These are phyloP conservation scores for Epichloe coenophiala DNA, from an alignment of 2,329 filamentous ascomycete genomes.

Conservation along the genomic window DNA sequence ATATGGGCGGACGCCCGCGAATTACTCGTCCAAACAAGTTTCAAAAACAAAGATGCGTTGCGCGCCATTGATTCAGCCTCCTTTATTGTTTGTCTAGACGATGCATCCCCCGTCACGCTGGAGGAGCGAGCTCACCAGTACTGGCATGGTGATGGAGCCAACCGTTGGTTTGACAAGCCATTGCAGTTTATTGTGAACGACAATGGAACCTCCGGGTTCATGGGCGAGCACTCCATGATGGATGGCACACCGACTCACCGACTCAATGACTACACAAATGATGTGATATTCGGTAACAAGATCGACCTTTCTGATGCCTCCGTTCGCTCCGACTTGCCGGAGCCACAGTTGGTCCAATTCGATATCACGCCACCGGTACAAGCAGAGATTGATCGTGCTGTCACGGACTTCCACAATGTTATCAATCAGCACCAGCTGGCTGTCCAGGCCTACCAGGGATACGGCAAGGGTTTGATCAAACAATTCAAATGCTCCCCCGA, in stretches of 20 bases:
- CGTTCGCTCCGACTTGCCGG: slow-evolving; percentile 70
- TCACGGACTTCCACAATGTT: slow-evolving; percentile 63
- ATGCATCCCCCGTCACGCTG: slow-evolving; percentile 78
- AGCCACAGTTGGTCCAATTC: slow-evolving; percentile 68
- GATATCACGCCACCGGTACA: slow-evolving; percentile 61
- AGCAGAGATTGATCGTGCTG: slow-evolving; percentile 65
- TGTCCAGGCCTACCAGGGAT: slow-evolving; percentile 92
- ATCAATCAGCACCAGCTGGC: slow-evolving; percentile 82
- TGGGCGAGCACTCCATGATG: slow-evolving; percentile 99
- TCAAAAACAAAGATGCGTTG: slow-evolving; percentile 65
- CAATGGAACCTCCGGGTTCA: slow-evolving; percentile 94
- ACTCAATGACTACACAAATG: slow-evolving; percentile 87
- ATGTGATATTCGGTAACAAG: slow-evolving; percentile 86
- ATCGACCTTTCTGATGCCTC: slow-evolving; percentile 72
- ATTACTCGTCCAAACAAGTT: slow-evolving; percentile 60
- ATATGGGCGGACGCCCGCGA: slow-evolving; percentile 77
- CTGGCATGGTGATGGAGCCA: slow-evolving; percentile 94
- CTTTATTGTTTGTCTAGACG: slow-evolving; percentile 87
- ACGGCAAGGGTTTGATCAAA: slow-evolving; percentile 97
- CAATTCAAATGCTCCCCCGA: slow-evolving; percentile 98
- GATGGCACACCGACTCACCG: slow-evolving; percentile 96
- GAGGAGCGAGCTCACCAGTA: slow-evolving; percentile 93
- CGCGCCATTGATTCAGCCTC: slow-evolving; percentile 77
- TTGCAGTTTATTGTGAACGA: slow-evolving; percentile 97
- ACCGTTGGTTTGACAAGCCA: slow-evolving; percentile 97